Evolutionary conservation across 495 filamentous ascomycete genomes (phyloP).

Genomic region (Oidiodendron maius): DNA sequence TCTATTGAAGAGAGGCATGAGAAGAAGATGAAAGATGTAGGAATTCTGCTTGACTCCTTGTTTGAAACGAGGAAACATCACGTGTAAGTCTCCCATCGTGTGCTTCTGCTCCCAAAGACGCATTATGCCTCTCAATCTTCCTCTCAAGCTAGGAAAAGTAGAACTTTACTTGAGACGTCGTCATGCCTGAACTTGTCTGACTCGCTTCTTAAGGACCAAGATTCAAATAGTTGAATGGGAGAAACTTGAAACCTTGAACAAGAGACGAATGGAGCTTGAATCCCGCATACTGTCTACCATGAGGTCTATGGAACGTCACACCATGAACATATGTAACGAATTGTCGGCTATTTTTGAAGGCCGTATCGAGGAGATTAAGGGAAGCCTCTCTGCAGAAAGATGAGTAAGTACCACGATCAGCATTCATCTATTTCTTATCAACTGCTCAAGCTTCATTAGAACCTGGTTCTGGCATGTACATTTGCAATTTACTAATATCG

Average conservation of each 20-base stretch:
- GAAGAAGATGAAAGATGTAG: conserved; percentile 17
- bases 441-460: no score
- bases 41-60: conserved; percentile 12
- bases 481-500: no score
- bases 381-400: no score
- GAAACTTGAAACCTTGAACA: conserved; percentile 16
- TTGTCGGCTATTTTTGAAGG: conserved; percentile 16
- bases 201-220: conserved; percentile 10
- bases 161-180: background rate
- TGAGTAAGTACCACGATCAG: no score
- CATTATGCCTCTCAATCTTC: background rate
- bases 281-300: conserved; percentile 15
- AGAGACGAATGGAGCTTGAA: conserved; percentile 18
- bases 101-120: background rate
- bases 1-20: conserved; percentile 20
- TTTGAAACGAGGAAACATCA: conserved; percentile 10
- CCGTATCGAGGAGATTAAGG: conserved; percentile 17
- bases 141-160: no score
- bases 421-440: no score
- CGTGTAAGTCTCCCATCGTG: conserved; percentile 13
- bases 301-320: conserved; percentile 14
- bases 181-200: no score
- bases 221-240: conserved; percentile 8
- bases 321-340: conserved; percentile 16
- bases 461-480: no score